Percentiles rank a stretch among this genome's conserved stretches.
Conservation (phyloP, 1,139 yeast genomes). For the Blastobotrys capitulatus region DNA sequence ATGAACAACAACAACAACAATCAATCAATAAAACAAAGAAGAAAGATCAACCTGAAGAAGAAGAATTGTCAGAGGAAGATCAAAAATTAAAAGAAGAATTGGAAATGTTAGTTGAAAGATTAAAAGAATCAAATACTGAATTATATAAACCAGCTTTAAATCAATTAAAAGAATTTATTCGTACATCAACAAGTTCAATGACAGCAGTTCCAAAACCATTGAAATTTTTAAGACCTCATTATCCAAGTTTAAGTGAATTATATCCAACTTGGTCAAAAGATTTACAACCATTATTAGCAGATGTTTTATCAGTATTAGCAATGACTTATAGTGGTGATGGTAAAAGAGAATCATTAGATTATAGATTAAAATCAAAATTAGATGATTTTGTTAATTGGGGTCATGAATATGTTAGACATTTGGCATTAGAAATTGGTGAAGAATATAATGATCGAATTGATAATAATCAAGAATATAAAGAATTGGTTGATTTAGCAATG, state of each 20-base stretch:
- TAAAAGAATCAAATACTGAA: slow-evolving; percentile 47
- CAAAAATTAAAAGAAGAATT: slow-evolving; percentile 80
- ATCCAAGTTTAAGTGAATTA: slow-evolving; percentile 56
- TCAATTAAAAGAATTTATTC: slow-evolving; percentile 68
- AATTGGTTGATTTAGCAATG: slow-evolving; percentile 60
- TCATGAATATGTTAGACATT: slow-evolving; percentile 93
- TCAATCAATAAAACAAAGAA: slow-evolving; percentile 10
- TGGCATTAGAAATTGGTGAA: slow-evolving; percentile 91
- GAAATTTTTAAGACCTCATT: slow-evolving; percentile 89
- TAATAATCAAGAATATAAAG: slow-evolving; percentile 32
- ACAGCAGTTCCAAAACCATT: slow-evolving; percentile 99
- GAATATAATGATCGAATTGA: slow-evolving; percentile 68
- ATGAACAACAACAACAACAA: background rate
- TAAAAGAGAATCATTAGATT: slow-evolving; percentile 73
- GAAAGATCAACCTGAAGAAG: slow-evolving; percentile 46
- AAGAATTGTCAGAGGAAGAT: slow-evolving; percentile 92
- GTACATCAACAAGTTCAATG: slow-evolving; percentile 96
- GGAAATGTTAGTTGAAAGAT: slow-evolving; percentile 78
- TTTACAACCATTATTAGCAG: slow-evolving; percentile 51
- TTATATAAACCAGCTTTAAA: slow-evolving; percentile 57
- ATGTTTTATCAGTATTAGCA: slow-evolving; percentile 85
- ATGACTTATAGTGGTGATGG: slow-evolving; percentile 92
- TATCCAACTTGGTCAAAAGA: slow-evolving; percentile 61
- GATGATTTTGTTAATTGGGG: slow-evolving; percentile 83
- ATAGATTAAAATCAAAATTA: slow-evolving; percentile 58